Evolutionary conservation across 495 filamentous ascomycete genomes (phyloP).

Genomic region (Xylaria curta): DNA sequence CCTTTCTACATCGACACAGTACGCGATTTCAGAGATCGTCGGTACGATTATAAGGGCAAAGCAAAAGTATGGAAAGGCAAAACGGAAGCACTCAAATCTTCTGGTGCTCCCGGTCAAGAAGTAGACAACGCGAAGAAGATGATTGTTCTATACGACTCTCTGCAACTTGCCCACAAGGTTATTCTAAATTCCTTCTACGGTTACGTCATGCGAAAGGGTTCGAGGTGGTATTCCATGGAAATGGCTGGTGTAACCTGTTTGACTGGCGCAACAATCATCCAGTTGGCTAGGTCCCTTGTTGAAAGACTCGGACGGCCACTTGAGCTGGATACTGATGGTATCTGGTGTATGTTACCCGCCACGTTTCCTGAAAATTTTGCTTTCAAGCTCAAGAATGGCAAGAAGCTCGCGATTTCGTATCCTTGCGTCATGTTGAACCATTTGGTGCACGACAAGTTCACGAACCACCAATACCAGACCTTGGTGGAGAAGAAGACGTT

Average conservation of each 20-base stretch:
- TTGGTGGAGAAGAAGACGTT: conserved; percentile 78
- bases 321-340: conserved; percentile 99
- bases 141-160: conserved; percentile 93
- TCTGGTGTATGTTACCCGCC: conserved; percentile 99
- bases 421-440: conserved; percentile 99
- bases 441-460: conserved; percentile 92
- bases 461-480: conserved; percentile 96
- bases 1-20: conserved; percentile 99
- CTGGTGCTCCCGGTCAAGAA: conserved; percentile 77
- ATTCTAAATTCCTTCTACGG: conserved; percentile 99
- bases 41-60: conserved; percentile 97
- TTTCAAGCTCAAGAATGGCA: conserved; percentile 92
- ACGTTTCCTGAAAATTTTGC: conserved; percentile 97
- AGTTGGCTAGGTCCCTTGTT: conserved; percentile 92
- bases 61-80: conserved; percentile 99
- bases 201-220: conserved; percentile 99
- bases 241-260: conserved; percentile 99
- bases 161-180: conserved; percentile 97
- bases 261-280: conserved; percentile 96
- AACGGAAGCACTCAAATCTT: conserved; percentile 80
- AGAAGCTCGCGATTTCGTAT: conserved; percentile 94
- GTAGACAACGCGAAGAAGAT: conserved; percentile 98
- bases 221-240: conserved; percentile 98
- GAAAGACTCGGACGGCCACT: conserved; percentile 92
- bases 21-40: conserved; percentile 89